Evolutionary conservation across 345 rosid genomes (phyloP).

Genomic region (Trapa incisa): DNA sequence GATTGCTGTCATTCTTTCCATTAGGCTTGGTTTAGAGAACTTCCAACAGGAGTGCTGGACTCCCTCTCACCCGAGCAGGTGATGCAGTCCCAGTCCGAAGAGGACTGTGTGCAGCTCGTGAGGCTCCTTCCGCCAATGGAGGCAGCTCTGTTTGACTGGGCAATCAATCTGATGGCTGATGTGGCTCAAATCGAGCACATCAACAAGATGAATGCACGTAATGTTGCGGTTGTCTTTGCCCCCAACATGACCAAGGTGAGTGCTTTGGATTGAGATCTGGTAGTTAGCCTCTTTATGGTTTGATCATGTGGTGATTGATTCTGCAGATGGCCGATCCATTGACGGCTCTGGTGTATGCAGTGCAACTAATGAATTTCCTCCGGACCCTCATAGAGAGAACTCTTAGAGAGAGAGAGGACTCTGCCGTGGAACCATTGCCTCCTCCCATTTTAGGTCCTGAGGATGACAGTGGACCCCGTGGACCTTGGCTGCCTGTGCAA

Average conservation of each 20-base stretch:
- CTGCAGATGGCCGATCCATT: conserved; percentile 91
- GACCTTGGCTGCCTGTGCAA: conserved; percentile 24
- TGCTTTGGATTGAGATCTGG: neutral
- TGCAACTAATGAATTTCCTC: conserved; percentile 93
- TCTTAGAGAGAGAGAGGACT: conserved; percentile 56
- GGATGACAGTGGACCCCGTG: conserved; percentile 51
- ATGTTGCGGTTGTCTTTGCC: conserved; percentile 95
- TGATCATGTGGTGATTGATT: neutral
- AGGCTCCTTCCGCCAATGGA: conserved; percentile 79
- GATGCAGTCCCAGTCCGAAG: conserved; percentile 77
- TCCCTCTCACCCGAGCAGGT: conserved; percentile 76
- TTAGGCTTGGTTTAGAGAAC: conserved; percentile 99
- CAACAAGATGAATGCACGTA: conserved; percentile 96
- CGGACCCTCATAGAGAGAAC: conserved; percentile 55
- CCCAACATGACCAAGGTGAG: conserved; percentile 99
- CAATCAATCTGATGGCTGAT: conserved; percentile 93
- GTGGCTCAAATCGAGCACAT: conserved; percentile 70
- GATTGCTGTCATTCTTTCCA: conserved; percentile 4
- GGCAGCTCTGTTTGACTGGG: conserved; percentile 85
- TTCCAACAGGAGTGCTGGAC: conserved; percentile 84
- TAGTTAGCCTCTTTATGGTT: neutral
- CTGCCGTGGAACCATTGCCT: conserved; percentile 27
- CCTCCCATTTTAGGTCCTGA: conserved; percentile 37
- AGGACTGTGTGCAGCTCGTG: conserved; percentile 69
- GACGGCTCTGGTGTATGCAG: conserved; percentile 93